Evolutionary conservation across 1,284 basidiomycete species (phyloP), one percentile per base, ranked within the genome.

Genomic region (Cutaneotrichosporon sp.): DNA sequence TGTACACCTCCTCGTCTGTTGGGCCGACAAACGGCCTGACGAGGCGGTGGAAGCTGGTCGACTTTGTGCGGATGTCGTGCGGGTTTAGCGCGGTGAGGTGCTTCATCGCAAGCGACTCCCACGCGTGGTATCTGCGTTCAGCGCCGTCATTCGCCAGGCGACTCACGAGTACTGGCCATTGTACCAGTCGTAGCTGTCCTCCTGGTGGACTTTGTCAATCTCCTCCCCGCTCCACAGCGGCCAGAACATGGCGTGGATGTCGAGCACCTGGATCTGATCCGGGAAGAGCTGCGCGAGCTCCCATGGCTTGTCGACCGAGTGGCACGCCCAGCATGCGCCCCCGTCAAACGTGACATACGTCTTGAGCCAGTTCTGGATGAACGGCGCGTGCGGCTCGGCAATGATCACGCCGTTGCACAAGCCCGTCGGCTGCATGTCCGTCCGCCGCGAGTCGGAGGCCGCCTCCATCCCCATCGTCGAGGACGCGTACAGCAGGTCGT

Each of bases 351-450:
- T 72, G 31, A 79, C 73, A 64, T 83, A 83, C 8, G 69, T 67
- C 18, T 70, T 68, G 20, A 80, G 60, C 80, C 80, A 81, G 25
- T 79, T 70, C 50, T 79, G 72, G 42, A 83, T 69, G 66, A 83
- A 83, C 4, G 77, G 64, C 18, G 78, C 66, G 31, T 77, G 71
- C 1, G 79, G 79, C 46, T 71, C 72, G 0, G 81, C 69, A 22
- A 83, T 72, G 62, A 83, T 82, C 36, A 83, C 74, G 5, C 80
- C 82, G 69, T 83, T 83, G 56, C 79, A 80, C 29, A 80, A 66
- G 9, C 79, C 79, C 54, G 76, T 74, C 1, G 79, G 78, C n/a
- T 80, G 75, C 1, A 77, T 54, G 2, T 63, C 54, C 10, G 64
- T 52, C 20, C 73, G 65, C 10, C 68, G 57, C 0, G 74, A 77